Base-by-base conservation (phyloP, 768 basidiomycete species). In the Podaxis sp. region DNA sequence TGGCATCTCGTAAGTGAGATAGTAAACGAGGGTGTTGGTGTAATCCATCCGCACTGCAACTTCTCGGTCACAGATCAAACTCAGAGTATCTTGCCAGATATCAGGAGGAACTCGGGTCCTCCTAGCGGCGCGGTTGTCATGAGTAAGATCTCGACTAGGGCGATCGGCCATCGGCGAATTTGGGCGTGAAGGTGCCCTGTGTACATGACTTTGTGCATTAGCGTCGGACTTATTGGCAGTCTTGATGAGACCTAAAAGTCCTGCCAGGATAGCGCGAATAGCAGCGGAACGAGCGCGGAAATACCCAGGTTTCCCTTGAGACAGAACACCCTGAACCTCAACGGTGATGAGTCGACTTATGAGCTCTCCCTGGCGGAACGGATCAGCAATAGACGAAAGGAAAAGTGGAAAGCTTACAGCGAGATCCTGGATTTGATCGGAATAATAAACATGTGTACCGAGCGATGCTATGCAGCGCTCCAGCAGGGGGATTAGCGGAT, bases 371-470 rank as follows among this genome's bases (percentile, higher is more conserved):
- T 84, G 41, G 46, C n/a, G 3, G 19, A 52, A 13, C 40, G 40
- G 65, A 49, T 58, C 40, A 63, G 47, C 66, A 43, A 27, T 29
- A 55, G 12, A 25, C 36, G 38, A 40, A 41, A 27, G 6, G 22
- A 25, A 55, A 37, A 33, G 40, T 3, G n/a, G 7, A 29, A 43
- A 51, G 72, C 82, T 72, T 52, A 83, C 82, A 1, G 93, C 86
- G 49, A 97, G 85, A 70, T 97, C 96, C 69, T 94, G 93, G 55
- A 95, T 93, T 74, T 98, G 96, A 73, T 97, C 96, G 41, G 93
- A 90, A 70, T 98, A 98, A 77, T 97, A 96, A 58, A 96, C 87
- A 69, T 96, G 94, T 11, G 90, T 87, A 38, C 94, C 94, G 11
- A 98, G 79, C 0, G 94, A 91, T 2, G 90, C 80, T 47, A 96